Evolutionary conservation across 2,329 filamentous ascomycete species (phyloP).

Genomic region (Xylariaceae sp.): DNA sequence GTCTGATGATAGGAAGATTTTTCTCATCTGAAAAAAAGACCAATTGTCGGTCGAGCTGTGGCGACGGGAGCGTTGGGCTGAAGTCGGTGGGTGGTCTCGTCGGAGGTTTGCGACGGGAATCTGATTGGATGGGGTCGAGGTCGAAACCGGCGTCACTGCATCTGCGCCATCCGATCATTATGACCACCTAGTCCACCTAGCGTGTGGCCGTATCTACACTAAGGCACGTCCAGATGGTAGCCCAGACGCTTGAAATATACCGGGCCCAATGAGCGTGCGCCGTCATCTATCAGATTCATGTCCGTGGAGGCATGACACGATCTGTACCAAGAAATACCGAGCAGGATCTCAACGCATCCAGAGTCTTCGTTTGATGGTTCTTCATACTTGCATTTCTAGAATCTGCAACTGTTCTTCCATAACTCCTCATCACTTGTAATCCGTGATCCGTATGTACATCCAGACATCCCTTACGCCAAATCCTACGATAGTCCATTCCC

Average conservation of each 20-base stretch:
- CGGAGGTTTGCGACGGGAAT: not conserved
- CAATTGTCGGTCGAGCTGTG: not conserved
- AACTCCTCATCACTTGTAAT: not conserved
- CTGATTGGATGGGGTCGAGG: not conserved
- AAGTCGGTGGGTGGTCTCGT: not conserved
- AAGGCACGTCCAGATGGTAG: no score
- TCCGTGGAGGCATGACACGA: no score
- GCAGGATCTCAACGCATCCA: no score
- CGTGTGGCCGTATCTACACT: no score
- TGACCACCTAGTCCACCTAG: no score
- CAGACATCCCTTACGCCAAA: not conserved
- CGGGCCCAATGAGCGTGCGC: no score
- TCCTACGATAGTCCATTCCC: not conserved
- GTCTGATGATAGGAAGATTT: not conserved
- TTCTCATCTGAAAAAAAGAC: not conserved
- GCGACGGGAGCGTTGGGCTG: not conserved
- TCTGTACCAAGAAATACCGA: no score
- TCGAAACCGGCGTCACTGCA: not conserved
- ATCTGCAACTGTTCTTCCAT: not conserved
- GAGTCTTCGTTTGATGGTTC: no score
- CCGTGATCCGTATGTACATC: not conserved
- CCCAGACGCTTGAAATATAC: no score
- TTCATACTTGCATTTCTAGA: not conserved
- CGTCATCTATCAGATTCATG: no score
- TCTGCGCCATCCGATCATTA: not conserved